A percentile compares a stretch with the other conserved stretches of the same genome.
Evolutionary conservation across 2,329 filamentous ascomycete species (phyloP).

Genomic region (Reticulascus tulasneorum): DNA sequence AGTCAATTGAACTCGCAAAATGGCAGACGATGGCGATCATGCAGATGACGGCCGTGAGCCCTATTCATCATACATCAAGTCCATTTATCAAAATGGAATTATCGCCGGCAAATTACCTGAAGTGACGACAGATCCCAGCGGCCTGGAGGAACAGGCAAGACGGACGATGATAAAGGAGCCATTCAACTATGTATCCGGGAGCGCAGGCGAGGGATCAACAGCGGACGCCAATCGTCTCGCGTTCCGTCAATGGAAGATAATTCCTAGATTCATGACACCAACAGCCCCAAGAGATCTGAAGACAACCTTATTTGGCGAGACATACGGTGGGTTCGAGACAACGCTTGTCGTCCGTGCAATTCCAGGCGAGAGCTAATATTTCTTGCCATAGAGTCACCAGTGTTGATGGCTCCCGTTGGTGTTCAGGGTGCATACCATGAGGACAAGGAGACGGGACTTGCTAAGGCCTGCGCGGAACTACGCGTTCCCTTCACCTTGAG

Average conservation of each 20-base stretch:
- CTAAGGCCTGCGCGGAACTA: slow-evolving; percentile 56
- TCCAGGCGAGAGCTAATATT: no score
- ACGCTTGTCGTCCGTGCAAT: no score
- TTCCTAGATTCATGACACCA: slow-evolving; percentile 47
- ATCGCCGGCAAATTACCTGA: slow-evolving; percentile 41
- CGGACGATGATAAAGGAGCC: slow-evolving; percentile 40
- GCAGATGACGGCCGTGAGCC: slow-evolving; percentile 14
- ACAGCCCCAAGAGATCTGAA: slow-evolving; percentile 42
- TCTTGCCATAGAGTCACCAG: slow-evolving; percentile 36
- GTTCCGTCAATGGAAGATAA: slow-evolving; percentile 48
- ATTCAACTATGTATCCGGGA: slow-evolving; percentile 60
- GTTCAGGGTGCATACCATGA: slow-evolving; percentile 65
- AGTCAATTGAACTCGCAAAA: no score
- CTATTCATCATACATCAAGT: slow-evolving; percentile 40
- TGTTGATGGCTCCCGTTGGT: slow-evolving; percentile 65
- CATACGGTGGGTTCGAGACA: slow-evolving; percentile 30
- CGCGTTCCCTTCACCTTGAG: slow-evolving; percentile 64
- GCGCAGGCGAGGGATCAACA: slow-evolving; percentile 57
- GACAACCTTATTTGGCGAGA: slow-evolving; percentile 48
- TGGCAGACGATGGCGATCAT: slow-evolving; percentile 14
- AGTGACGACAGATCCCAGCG: slow-evolving; percentile 56
- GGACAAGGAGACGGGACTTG: slow-evolving; percentile 61
- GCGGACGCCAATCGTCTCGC: slow-evolving; percentile 57
- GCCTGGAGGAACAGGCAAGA: slow-evolving; percentile 51
- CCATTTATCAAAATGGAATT: slow-evolving; percentile 50